phyloP scores from a whole-genome alignment of 2,329 filamentous ascomycete genomes.

The Gyromitra esculenta region DNA sequence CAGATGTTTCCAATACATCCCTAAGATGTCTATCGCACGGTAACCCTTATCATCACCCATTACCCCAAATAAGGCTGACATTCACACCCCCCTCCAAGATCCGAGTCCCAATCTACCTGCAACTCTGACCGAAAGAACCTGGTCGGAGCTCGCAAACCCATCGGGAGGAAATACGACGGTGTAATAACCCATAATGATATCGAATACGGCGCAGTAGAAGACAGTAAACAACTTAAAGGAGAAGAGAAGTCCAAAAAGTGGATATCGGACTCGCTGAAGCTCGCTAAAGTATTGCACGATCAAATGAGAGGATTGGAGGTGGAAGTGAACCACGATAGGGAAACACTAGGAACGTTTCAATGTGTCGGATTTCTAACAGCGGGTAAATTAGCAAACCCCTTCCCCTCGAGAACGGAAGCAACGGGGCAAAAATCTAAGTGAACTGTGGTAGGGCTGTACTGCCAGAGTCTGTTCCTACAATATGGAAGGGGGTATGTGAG shows the following conservation, averaged over 20 bases:
- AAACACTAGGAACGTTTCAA: not conserved
- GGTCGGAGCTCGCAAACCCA: constrained; percentile 13
- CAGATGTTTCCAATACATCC: constrained; percentile 34
- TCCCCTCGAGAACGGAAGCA: not conserved
- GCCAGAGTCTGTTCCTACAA: constrained; percentile 7
- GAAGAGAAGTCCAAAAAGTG: constrained; percentile 12
- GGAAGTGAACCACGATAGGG: constrained; percentile 9
- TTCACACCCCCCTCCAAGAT: not conserved
- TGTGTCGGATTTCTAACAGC: constrained; percentile 17
- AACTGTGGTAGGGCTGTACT: not conserved
- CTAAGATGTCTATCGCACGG: constrained; percentile 31
- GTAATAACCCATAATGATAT: not conserved
- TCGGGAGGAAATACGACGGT: constrained; percentile 28
- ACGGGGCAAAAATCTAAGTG: not conserved
- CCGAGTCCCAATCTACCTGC: constrained; percentile 28
- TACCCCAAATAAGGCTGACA: not conserved
- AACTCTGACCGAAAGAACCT: constrained; percentile 30
- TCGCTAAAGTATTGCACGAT: constrained; percentile 27
- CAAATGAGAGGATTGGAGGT: constrained; percentile 9
- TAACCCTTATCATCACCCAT: not conserved
- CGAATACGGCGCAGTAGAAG: constrained; percentile 25
- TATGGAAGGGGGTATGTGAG: constrained; percentile 19
- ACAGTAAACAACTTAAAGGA: not conserved
- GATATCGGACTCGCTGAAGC: constrained; percentile 22
- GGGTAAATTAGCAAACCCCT: not conserved